A percentile compares a stretch with the other conserved stretches of the same genome.
phyloP scores from a whole-genome alignment of 83 land plant species.

The Thuja plicata region DNA sequence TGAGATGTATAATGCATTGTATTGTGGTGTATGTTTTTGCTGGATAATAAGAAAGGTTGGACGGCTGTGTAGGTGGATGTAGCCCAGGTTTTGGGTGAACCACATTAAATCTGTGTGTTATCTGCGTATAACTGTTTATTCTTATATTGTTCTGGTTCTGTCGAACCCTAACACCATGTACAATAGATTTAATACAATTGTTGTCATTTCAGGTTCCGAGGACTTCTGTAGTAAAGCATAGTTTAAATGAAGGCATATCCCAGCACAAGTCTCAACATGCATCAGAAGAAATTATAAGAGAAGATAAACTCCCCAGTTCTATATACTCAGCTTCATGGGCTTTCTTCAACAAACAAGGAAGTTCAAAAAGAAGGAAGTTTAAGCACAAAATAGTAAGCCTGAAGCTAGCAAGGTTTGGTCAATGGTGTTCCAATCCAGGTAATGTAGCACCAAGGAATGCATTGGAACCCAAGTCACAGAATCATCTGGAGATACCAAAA shows the following conservation, averaged over 20 bases:
- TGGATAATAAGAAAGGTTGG: too few species aligned
- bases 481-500: background rate
- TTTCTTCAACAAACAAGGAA: slow-evolving; percentile 11
- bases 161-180: too few species aligned
- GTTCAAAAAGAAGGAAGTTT: too few species aligned
- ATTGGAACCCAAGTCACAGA: slow-evolving; percentile 1
- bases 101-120: too few species aligned
- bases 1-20: too few species aligned
- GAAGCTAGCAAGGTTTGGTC: slow-evolving; percentile 3
- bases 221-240: background rate
- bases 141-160: too few species aligned
- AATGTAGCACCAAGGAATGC: background rate
- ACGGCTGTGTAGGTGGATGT: too few species aligned
- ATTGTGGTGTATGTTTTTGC: too few species aligned
- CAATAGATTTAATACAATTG: too few species aligned
- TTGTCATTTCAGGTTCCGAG: background rate
- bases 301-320: background rate
- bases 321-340: slow-evolving; percentile 2
- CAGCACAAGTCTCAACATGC: background rate
- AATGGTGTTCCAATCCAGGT: background rate
- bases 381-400: slow-evolving; percentile 6
- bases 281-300: slow-evolving; percentile 4
- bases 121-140: too few species aligned
- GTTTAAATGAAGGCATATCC: background rate
- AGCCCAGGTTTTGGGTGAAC: too few species aligned